Percentiles rank a stretch among this genome's conserved stretches.
phyloP scores from a whole-genome alignment of 495 filamentous ascomycete species.

The Talaromyces stipitatus region DNA sequence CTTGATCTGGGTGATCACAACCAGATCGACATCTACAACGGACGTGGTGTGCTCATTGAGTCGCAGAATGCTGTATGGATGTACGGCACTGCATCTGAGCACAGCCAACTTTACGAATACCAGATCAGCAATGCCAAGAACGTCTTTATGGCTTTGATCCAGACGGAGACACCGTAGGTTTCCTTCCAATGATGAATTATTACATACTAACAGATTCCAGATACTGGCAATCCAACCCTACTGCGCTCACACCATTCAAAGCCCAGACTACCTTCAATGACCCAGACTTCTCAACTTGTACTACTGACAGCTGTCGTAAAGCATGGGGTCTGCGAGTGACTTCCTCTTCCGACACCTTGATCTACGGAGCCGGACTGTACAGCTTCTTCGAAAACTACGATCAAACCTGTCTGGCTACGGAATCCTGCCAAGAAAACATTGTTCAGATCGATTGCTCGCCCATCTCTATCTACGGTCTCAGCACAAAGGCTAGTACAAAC shows the following conservation, averaged over 20 bases:
- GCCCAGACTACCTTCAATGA: constrained; percentile 59
- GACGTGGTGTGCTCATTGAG: constrained; percentile 78
- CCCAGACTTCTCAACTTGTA: constrained; percentile 64
- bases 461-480: constrained; percentile 70
- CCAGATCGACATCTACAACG: constrained; percentile 89
- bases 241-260: constrained; percentile 59
- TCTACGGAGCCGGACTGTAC: constrained; percentile 78
- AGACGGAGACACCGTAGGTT: constrained; percentile 71
- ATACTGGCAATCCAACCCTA: constrained; percentile 85
- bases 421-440: constrained; percentile 83
- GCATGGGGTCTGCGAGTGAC: constrained; percentile 79
- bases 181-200: not conserved
- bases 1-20: constrained; percentile 68
- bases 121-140: constrained; percentile 73
- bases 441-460: constrained; percentile 69
- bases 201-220: not conserved
- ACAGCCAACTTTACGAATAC: constrained; percentile 87
- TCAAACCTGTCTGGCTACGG: constrained; percentile 63
- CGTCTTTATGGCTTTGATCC: constrained; percentile 78
- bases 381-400: constrained; percentile 83
- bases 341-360: constrained; percentile 55
- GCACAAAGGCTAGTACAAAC: constrained; percentile 79
- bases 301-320: constrained; percentile 60
- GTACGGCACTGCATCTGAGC: constrained; percentile 79
- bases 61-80: constrained; percentile 47